These are phyloP conservation scores for Irpex sp. DNA, from an alignment of 1,284 basidiomycete genomes.

Conservation along the genomic window DNA sequence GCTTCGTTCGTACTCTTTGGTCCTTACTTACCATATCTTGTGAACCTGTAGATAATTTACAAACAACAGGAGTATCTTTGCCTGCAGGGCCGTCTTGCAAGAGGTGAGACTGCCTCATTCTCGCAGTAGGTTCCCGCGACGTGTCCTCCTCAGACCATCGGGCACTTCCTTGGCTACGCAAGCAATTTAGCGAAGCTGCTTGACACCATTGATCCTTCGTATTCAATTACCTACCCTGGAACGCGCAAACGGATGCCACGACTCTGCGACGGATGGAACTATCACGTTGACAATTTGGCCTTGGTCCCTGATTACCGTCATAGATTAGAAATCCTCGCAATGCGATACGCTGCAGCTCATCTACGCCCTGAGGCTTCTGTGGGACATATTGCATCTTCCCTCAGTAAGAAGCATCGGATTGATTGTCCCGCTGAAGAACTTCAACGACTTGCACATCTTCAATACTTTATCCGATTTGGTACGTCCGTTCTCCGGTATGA, in stretches of 20 bases:
- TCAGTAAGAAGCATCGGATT: not conserved
- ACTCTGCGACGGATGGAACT: not conserved
- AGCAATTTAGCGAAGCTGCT: not conserved
- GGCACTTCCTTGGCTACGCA: not conserved
- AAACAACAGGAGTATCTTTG: too few species aligned
- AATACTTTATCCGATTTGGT: not conserved
- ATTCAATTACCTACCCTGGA: not conserved
- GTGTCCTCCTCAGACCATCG: not conserved
- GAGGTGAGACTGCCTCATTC: too few species aligned
- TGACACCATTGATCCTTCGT: not conserved
- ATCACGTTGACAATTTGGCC: not conserved
- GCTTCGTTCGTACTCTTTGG: not conserved
- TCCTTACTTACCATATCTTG: not conserved
- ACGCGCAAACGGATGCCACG: not conserved
- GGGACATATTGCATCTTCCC: not conserved
- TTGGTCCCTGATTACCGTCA: not conserved
- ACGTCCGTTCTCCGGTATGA: not conserved
- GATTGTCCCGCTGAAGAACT: not conserved
- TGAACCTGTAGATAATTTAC: too few species aligned
- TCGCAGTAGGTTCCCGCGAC: too few species aligned
- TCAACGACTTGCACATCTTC: not conserved
- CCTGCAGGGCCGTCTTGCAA: too few species aligned
- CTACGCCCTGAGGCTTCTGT: not conserved
- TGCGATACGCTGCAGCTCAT: conserved; percentile 2
- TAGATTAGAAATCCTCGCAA: conserved; percentile 1